Conservation (phyloP, 257 asterid species). For the Verbena officinalis region DNA sequence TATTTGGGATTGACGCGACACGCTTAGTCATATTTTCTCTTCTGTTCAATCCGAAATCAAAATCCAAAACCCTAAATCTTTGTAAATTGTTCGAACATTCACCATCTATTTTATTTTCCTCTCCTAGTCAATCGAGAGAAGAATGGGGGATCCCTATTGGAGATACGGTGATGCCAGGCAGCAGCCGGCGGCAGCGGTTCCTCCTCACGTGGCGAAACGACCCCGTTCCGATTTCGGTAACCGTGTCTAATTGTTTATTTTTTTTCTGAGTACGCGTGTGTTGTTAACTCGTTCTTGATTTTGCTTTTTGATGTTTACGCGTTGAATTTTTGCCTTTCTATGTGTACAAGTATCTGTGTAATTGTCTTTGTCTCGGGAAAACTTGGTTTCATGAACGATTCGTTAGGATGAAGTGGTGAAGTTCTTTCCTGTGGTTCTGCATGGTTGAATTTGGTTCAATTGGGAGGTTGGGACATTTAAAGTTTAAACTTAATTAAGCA, state of each 20-base stretch:
- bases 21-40: too few relatives aligned
- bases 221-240: conserved; percentile 66
- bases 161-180: conserved; percentile 51
- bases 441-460: conserved; percentile 9
- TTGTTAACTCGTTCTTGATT: not conserved
- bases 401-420: not conserved
- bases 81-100: conserved; percentile 9
- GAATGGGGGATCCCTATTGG: conserved; percentile 68
- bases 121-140: not conserved
- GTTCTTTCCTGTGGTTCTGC: not conserved
- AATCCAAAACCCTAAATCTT: conserved; percentile 22
- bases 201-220: conserved; percentile 48
- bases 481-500: not conserved
- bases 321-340: not conserved
- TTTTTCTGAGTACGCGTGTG: not conserved
- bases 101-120: not conserved
- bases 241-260: conserved; percentile 4
- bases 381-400: not conserved
- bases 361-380: conserved; percentile 2
- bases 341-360: not conserved
- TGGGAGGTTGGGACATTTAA: conserved; percentile 27
- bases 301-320: not conserved
- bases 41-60: conserved; percentile 13
- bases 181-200: conserved; percentile 42
- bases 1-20: not conserved